Percentiles rank a stretch among this genome's conserved stretches.
Conservation (phyloP, 2,329 filamentous ascomycete genomes). For the Myriosclerotinia scirpicola region DNA sequence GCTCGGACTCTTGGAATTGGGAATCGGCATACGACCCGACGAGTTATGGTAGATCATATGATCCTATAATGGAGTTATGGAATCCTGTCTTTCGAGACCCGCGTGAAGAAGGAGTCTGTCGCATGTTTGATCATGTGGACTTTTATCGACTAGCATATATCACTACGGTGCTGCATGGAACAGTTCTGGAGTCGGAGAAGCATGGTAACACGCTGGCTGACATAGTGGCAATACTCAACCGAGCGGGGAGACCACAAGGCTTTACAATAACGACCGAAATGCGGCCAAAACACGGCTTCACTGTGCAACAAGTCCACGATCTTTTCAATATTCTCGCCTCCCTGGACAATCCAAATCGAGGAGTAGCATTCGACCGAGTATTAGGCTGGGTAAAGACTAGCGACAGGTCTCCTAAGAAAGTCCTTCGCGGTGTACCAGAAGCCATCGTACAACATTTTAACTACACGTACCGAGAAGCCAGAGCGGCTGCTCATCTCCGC, state of each 20-base stretch:
- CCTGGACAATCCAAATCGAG: background rate
- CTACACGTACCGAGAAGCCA: background rate
- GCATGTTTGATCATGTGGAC: background rate
- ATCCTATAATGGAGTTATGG: background rate
- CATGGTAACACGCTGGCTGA: background rate
- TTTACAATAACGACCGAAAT: background rate
- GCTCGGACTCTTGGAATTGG: too few species aligned
- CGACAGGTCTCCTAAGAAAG: background rate
- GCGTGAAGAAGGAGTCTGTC: background rate
- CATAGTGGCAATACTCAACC: background rate
- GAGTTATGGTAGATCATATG: background rate
- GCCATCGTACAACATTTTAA: background rate
- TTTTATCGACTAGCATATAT: constrained; percentile 10
- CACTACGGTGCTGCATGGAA: background rate
- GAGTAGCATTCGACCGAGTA: background rate
- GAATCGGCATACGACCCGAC: too few species aligned
- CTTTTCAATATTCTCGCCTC: background rate
- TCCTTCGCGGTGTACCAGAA: constrained; percentile 1
- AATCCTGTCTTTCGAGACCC: background rate
- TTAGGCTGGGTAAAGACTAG: background rate
- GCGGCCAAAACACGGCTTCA: background rate
- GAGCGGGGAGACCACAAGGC: background rate
- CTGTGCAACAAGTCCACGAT: background rate
- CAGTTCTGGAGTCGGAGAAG: background rate
- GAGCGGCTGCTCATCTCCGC: background rate